phyloP scores from a whole-genome alignment of 2,329 filamentous ascomycete genomes.

The Trichoderma guizhouense region DNA sequence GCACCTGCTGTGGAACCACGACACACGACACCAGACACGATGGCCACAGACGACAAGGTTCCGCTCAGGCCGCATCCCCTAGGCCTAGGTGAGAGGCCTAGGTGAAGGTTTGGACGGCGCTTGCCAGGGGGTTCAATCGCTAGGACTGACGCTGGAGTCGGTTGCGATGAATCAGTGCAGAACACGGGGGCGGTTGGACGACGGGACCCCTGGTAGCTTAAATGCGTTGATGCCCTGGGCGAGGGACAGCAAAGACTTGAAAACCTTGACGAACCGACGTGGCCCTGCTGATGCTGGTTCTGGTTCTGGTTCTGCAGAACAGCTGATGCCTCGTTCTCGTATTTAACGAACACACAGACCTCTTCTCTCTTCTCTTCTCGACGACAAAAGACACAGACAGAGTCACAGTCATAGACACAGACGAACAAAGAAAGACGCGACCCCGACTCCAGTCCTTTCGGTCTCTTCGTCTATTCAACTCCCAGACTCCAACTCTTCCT shows the following conservation, averaged over 20 bases:
- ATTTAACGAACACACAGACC: neutral
- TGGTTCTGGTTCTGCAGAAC: neutral
- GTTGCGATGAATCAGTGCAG: constrained; percentile 3
- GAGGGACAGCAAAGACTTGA: neutral
- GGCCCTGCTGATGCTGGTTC: neutral
- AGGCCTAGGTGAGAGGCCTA: too few relatives aligned
- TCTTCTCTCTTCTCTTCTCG: neutral
- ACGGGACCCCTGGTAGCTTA: neutral
- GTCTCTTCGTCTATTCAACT: neutral
- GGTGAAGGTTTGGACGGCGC: neutral
- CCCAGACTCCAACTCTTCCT: neutral
- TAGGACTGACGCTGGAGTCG: neutral
- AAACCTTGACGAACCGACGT: neutral
- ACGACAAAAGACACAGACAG: constrained; percentile 20
- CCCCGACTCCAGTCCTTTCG: neutral
- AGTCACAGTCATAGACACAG: neutral
- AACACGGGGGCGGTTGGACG: neutral
- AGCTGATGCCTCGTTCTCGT: neutral
- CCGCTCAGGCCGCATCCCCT: neutral
- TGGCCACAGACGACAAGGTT: neutral
- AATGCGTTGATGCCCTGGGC: constrained; percentile 15
- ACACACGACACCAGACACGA: neutral
- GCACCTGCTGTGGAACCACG: neutral
- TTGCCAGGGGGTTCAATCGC: neutral
- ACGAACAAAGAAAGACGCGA: neutral